Percentiles rank a stretch among this genome's conserved stretches.
These are phyloP conservation scores for Rosa multiflora DNA, from an alignment of 306 rosid species.

Conservation along the genomic window DNA sequence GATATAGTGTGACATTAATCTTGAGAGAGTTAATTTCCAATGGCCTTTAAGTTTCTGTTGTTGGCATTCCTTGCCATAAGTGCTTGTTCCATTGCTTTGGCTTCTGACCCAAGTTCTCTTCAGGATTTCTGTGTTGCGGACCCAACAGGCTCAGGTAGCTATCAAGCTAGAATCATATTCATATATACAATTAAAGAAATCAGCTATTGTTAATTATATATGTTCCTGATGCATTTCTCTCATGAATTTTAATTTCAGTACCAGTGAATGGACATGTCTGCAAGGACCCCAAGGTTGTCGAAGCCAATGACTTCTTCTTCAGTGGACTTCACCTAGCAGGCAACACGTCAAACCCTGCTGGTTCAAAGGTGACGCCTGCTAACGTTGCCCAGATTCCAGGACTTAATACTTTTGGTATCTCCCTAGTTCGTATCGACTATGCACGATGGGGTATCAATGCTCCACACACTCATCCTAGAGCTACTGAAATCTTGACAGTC, in stretches of 20 bases:
- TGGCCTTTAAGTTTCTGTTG: slow-evolving; percentile 13
- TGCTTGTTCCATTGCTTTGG: slow-evolving; percentile 17
- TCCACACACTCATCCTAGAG: slow-evolving; percentile 39
- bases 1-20: background rate
- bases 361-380: slow-evolving; percentile 29
- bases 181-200: background rate
- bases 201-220: background rate
- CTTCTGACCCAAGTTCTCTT: slow-evolving; percentile 28
- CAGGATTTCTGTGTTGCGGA: slow-evolving; percentile 31
- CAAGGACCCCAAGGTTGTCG: slow-evolving; percentile 15
- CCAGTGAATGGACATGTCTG: background rate
- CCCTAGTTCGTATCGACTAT: slow-evolving; percentile 34
- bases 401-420: slow-evolving; percentile 38
- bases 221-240: background rate
- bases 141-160: slow-evolving; percentile 1
- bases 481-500: slow-evolving; percentile 30
- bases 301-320: slow-evolving; percentile 38
- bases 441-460: slow-evolving; percentile 36
- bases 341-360: slow-evolving; percentile 32
- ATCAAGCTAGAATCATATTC: background rate
- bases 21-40: background rate
- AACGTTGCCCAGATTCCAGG: slow-evolving; percentile 35
- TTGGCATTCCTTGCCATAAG: background rate
- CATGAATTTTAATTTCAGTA: background rate
- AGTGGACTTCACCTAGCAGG: slow-evolving; percentile 31